Base-by-base conservation (phyloP, 2,329 filamentous ascomycete species). In the Colletotrichum echinochloae region DNA sequence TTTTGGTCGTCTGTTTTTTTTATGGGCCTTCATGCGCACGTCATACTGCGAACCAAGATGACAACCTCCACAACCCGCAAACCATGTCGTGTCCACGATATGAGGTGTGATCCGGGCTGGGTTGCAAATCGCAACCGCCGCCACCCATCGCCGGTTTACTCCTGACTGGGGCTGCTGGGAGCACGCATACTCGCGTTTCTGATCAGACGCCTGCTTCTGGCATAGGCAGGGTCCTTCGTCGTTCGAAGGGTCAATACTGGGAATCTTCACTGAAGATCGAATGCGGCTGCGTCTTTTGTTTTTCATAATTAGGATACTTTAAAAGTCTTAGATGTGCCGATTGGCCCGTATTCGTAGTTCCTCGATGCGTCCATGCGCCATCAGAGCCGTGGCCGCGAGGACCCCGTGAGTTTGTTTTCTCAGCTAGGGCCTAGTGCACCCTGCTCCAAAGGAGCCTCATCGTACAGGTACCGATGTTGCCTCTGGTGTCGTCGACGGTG, bases 381-480 rank as follows among this genome's bases (percentile, higher is more conserved):
- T 66, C 49, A 56, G 63, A 61, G 48, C 37, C 44, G 18, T 37
- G 35, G 44, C 54, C 44, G 57, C 57, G 59, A 63, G 46, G 68
- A 39, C 62, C 64, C 44, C 44, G 63, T 59, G 39, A 54, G 30
- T 63, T 63, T 62, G 41, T 52, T 44, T 52, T 35, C 37, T 44
- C 57, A 37, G 30, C 64, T 67, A 20, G 28, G 57, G 28, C 68
- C 51, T 66, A 51, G 56, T 57, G 46, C 49, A 67, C 52, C 68
- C 57, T 67, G 52, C 57, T 57, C 28, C 28, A 41, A 67, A 52
- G 52, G 57, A 71, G 64, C 64, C 68, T 71, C 68, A 70, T 39
- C 35, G 37, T 35, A 39, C 20, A 33, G 39, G 37, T 35, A 39
- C 20, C 41, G 39, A 28, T 46, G 28, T 44, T n/a, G 18, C 26